Evolutionary conservation across 139 green algal species (phyloP).

Genomic region (Zygnema cylindricum): DNA sequence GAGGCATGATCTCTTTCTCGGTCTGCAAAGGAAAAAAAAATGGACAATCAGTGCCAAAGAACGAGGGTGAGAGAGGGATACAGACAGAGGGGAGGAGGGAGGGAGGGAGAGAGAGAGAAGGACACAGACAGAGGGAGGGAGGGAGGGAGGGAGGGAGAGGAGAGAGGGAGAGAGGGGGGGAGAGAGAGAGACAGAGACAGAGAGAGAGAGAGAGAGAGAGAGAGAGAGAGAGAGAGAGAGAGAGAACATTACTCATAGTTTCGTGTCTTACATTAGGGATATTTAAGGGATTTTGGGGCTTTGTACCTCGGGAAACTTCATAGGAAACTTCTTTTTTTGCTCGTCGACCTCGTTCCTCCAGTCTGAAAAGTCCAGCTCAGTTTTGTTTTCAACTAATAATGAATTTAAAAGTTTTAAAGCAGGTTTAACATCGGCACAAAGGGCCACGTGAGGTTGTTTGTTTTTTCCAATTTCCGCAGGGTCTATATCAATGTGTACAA

Average conservation of each 20-base stretch:
- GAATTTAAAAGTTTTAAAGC: conserved; percentile 68
- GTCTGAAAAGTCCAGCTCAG: conserved; percentile 59
- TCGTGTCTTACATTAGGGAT: too few species aligned
- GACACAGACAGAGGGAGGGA: not conserved
- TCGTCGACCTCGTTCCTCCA: conserved; percentile 77
- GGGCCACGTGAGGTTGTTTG: conserved; percentile 90
- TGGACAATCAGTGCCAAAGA: not conserved
- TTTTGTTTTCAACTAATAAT: conserved; percentile 54
- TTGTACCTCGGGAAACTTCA: conserved; percentile 77
- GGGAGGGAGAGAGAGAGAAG: conserved; percentile 8
- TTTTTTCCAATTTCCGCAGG: conserved; percentile 99
- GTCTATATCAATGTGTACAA: conserved; percentile 99
- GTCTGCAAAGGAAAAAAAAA: not conserved
- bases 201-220: too few species aligned
- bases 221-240: too few species aligned
- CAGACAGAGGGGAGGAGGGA: not conserved
- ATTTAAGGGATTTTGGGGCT: too few species aligned
- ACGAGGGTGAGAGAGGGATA: not conserved
- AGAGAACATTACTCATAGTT: too few species aligned
- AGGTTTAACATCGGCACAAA: conserved; percentile 82
- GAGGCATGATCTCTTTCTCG: conserved; percentile 83
- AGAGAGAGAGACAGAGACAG: too few species aligned
- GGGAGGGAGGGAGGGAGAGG: not conserved
- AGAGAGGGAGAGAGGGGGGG: not conserved
- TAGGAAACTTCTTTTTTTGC: conserved; percentile 81